These are phyloP conservation scores for Selenicereus undatus DNA, from an alignment of 148 eudicot genomes.

Conservation along the genomic window DNA sequence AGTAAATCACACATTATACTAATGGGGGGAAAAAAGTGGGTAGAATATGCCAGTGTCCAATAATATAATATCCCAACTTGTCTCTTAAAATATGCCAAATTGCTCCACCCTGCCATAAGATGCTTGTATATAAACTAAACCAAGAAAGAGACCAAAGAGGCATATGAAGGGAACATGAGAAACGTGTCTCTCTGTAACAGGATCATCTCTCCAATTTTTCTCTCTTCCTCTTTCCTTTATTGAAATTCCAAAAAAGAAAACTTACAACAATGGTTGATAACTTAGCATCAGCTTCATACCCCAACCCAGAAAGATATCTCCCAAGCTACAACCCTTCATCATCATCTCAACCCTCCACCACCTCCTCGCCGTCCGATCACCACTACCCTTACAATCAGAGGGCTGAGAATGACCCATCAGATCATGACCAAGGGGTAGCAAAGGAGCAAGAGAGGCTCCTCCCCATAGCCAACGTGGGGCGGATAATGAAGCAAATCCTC, in stretches of 20 bases:
- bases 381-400: background rate
- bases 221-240: background rate
- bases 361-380: background rate
- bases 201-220: background rate
- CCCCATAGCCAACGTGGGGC: slow-evolving; percentile 3
- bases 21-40: background rate
- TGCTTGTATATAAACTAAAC: background rate
- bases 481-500: slow-evolving; percentile 4
- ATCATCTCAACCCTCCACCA: slow-evolving; percentile 1
- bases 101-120: background rate
- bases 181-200: slow-evolving; percentile 1
- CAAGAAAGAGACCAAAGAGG: background rate
- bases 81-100: background rate
- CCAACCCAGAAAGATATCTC: slow-evolving; percentile 11
- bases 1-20: too few relatives aligned
- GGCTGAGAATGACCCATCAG: background rate
- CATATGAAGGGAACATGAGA: background rate
- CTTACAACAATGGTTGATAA: slow-evolving; percentile 21
- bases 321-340: slow-evolving; percentile 13
- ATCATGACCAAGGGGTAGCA: background rate
- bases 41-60: background rate
- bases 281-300: slow-evolving; percentile 17
- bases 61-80: background rate
- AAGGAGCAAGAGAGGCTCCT: slow-evolving; percentile 6
- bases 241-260: background rate